Percentiles rank a stretch among this genome's conserved stretches.
Evolutionary conservation across 139 green algal species (phyloP).

Genomic region (Volvox africanus): DNA sequence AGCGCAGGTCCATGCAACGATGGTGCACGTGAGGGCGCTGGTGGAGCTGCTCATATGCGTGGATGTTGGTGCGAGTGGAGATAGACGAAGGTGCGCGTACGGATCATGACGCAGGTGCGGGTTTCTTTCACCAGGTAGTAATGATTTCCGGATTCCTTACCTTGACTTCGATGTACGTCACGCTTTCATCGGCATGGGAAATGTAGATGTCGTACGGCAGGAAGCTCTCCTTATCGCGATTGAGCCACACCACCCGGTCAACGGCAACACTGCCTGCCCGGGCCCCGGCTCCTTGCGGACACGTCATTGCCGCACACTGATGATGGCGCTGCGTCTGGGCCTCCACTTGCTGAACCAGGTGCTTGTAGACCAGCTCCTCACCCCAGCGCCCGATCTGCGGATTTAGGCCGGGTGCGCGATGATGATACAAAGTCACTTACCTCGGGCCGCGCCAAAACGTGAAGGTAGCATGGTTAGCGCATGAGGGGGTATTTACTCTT

Average conservation of each 20-base stretch:
- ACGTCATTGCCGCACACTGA: background rate
- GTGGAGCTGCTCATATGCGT: too few relatives aligned
- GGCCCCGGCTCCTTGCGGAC: background rate
- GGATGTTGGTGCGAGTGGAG: too few relatives aligned
- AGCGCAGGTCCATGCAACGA: too few relatives aligned
- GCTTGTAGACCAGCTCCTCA: conserved; percentile 58
- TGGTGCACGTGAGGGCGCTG: too few relatives aligned
- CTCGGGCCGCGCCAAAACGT: background rate
- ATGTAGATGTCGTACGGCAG: conserved; percentile 63
- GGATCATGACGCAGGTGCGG: too few relatives aligned
- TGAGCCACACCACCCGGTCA: conserved; percentile 59
- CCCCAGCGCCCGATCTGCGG: conserved; percentile 53
- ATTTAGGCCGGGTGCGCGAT: background rate
- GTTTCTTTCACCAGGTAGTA: too few relatives aligned
- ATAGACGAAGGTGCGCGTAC: too few relatives aligned
- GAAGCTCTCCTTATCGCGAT: conserved; percentile 52
- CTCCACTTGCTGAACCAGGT: conserved; percentile 28
- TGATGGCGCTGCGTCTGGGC: background rate
- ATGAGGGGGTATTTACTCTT: background rate
- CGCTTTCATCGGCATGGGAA: conserved; percentile 29
- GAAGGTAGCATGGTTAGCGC: background rate
- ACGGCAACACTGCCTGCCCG: background rate
- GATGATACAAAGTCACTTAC: background rate
- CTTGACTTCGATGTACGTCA: conserved; percentile 55
- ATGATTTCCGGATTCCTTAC: background rate